A percentile compares a stretch with the other conserved stretches of the same genome.
These are phyloP conservation scores for Cyclotella baltica DNA, from an alignment of 108 stramenopile genomes.

Conservation along the genomic window DNA sequence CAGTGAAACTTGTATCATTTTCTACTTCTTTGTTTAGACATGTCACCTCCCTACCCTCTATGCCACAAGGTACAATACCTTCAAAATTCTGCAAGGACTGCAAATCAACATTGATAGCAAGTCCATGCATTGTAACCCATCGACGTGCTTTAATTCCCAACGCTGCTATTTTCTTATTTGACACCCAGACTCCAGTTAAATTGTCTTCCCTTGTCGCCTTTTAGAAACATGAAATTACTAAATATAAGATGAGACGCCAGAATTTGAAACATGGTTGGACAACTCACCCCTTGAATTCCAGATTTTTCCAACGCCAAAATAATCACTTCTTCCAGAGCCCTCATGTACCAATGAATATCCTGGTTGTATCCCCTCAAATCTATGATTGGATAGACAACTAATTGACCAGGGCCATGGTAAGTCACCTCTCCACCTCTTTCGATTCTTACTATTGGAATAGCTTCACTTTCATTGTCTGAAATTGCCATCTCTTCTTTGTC, in stretches of 20 bases:
- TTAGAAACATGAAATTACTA: not conserved
- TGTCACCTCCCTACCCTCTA: constrained; percentile 77
- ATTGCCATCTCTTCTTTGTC: constrained; percentile 15
- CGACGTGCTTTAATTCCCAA: constrained; percentile 88
- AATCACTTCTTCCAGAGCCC: constrained; percentile 92
- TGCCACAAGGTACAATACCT: constrained; percentile 88
- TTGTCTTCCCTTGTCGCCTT: constrained; percentile 66
- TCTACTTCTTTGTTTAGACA: constrained; percentile 71
- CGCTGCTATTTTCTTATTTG: constrained; percentile 91
- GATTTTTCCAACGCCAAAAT: constrained; percentile 67
- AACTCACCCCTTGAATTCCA: constrained; percentile 53
- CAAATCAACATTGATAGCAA: constrained; percentile 92
- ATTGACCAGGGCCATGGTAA: constrained; percentile 98
- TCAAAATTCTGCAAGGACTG: constrained; percentile 67
- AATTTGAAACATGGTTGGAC: not conserved
- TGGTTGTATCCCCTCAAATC: constrained; percentile 89
- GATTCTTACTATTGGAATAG: constrained; percentile 74
- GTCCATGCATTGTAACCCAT: constrained; percentile 98
- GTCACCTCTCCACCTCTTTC: constrained; percentile 98
- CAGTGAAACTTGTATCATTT: constrained; percentile 46
- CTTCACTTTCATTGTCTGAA: not conserved
- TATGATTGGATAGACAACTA: constrained; percentile 94
- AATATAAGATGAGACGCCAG: not conserved
- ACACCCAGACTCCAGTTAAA: constrained; percentile 94
- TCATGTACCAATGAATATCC: constrained; percentile 98